A percentile compares a stretch with the other conserved stretches of the same genome.
These are phyloP conservation scores for Pseudogymnoascus sp. DNA, from an alignment of 2,329 filamentous ascomycete genomes.

Conservation along the genomic window DNA sequence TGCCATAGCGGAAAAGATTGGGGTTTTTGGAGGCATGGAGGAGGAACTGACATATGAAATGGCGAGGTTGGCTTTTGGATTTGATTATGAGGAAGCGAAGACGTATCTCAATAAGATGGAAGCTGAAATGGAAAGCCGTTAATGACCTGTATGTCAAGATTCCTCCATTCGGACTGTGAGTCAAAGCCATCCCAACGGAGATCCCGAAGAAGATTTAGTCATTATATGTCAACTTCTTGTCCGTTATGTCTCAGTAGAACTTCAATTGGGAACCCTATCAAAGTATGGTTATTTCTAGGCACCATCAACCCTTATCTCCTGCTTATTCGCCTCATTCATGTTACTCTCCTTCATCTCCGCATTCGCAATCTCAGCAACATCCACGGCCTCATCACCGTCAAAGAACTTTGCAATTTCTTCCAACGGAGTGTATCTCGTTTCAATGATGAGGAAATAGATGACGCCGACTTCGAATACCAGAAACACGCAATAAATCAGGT, in stretches of 20 bases:
- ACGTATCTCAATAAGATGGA: background rate
- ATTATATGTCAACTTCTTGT: too few relatives aligned
- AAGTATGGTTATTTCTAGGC: background rate
- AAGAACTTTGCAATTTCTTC: constrained; percentile 38
- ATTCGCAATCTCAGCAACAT: background rate
- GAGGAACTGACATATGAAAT: background rate
- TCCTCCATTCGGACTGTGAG: background rate
- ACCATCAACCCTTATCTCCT: background rate
- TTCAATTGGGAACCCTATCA: too few relatives aligned
- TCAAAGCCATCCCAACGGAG: background rate
- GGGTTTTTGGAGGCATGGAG: background rate
- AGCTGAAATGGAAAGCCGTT: background rate
- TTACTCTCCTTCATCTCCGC: background rate
- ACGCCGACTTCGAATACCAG: constrained; percentile 21
- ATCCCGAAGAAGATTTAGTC: too few relatives aligned
- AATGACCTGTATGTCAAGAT: background rate
- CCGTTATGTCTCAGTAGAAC: too few relatives aligned
- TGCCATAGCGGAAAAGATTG: background rate
- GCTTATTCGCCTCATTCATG: background rate
- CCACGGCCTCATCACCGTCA: constrained; percentile 33
- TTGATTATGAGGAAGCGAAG: background rate
- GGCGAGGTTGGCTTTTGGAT: background rate
- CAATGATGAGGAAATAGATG: constrained; percentile 28
- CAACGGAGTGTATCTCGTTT: constrained; percentile 36
- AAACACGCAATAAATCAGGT: constrained; percentile 34